Conservation (phyloP, 805 yeast genomes). For the Kluyveromyces aestuarii region DNA sequence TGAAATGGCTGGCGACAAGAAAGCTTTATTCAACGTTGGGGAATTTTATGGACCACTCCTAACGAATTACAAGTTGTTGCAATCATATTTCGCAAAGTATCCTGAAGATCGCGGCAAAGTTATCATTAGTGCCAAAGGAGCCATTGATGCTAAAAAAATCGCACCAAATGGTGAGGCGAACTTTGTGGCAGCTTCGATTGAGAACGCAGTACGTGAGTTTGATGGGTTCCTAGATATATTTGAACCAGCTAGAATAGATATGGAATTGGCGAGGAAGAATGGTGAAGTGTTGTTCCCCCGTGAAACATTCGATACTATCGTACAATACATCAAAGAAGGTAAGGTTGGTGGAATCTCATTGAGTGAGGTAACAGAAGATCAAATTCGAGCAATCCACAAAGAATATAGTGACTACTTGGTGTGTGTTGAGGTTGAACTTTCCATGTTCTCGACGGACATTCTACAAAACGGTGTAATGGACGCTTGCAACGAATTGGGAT, state of each 20-base stretch:
- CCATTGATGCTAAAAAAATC: conserved; percentile 30
- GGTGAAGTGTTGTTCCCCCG: conserved; percentile 32
- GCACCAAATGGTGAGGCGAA: conserved; percentile 45
- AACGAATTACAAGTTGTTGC: conserved; percentile 47
- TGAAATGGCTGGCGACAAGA: conserved; percentile 31
- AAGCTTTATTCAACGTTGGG: conserved; percentile 59
- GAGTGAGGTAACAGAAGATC: conserved; percentile 58
- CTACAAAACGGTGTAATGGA: conserved; percentile 54
- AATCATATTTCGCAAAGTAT: conserved; percentile 45
- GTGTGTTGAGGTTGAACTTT: conserved; percentile 72
- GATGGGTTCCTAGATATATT: conserved; percentile 51
- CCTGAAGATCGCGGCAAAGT: conserved; percentile 51
- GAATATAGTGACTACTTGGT: conserved; percentile 44
- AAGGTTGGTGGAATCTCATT: conserved; percentile 62
- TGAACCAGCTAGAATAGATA: conserved; percentile 67
- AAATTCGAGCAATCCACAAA: conserved; percentile 49
- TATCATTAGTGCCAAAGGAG: conserved; percentile 63
- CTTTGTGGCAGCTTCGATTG: conserved; percentile 39
- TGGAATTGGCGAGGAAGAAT: conserved; percentile 14
- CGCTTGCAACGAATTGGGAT: conserved; percentile 43
- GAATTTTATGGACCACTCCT: conserved; percentile 62
- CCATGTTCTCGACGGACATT: conserved; percentile 59
- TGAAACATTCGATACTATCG: conserved; percentile 46
- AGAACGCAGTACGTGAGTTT: conserved; percentile 30
- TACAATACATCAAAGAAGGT: conserved; percentile 53